These are phyloP conservation scores for Fusarium sp. DNA, from an alignment of 2,329 filamentous ascomycete genomes.

Conservation along the genomic window DNA sequence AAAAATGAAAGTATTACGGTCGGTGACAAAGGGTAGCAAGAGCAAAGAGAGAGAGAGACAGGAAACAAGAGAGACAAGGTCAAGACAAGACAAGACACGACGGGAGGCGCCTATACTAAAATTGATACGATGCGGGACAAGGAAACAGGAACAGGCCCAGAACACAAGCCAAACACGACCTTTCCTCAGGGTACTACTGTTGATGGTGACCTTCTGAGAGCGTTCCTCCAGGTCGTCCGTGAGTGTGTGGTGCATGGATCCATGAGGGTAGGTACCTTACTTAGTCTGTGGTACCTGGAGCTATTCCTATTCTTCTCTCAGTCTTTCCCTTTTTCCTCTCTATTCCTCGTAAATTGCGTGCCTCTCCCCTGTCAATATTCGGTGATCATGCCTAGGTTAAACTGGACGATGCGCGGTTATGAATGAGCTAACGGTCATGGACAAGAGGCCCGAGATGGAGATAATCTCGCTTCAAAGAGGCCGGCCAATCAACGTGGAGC, in stretches of 20 bases:
- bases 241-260: constrained; percentile 16
- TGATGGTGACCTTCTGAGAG: constrained; percentile 23
- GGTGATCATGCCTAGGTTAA: constrained; percentile 24
- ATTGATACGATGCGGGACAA: constrained; percentile 10
- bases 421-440: constrained; percentile 26
- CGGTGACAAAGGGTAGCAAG: constrained; percentile 11
- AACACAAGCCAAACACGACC: constrained; percentile 14
- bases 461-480: constrained; percentile 42
- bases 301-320: constrained; percentile 7
- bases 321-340: not conserved
- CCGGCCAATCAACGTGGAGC: constrained; percentile 35
- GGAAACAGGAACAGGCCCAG: not conserved
- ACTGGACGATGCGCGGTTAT: constrained; percentile 32
- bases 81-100: constrained; percentile 11
- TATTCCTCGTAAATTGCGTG: not conserved
- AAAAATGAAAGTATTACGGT: constrained; percentile 30
- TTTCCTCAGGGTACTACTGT: constrained; percentile 4
- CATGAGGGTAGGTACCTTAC: constrained; percentile 4
- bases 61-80: constrained; percentile 17
- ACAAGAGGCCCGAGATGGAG: constrained; percentile 39
- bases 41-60: constrained; percentile 7
- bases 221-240: constrained; percentile 8
- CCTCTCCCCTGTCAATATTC: constrained; percentile 9
- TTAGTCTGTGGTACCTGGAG: not conserved
- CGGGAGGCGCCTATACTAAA: constrained; percentile 39